Evolutionary conservation across 23 red algal species (phyloP), one percentile per base, ranked within the genome.

Genomic region (Gracilariopsis chorda): DNA sequence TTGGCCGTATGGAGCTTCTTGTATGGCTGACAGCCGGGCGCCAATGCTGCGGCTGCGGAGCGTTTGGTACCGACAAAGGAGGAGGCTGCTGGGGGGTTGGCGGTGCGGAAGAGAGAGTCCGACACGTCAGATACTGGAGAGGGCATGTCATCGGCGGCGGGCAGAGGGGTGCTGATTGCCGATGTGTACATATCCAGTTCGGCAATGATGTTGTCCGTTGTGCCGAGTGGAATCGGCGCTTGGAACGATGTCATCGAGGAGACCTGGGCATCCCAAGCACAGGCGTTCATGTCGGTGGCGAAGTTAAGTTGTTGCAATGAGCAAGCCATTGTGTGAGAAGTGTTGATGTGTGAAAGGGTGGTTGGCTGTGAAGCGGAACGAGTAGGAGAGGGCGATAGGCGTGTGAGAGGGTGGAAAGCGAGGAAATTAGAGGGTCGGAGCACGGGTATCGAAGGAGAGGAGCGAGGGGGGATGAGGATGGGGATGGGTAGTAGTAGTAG

Each of bases 131-230:
- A 81, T 20, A 56, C 12, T 9, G 77, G 77, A 9, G 77, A 61
- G 21, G 77, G 77, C 3, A 51, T 51, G 48, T 81, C 56, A 23
- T 81, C 49, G 24, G 77, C 2, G 2, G 37, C 21, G 5, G 77
- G 77, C 77, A 81, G 32, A 27, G 77, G 77, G 1, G 77, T 81
- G 51, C 37, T 81, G 47, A 81, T 81, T 21, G 51, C 77, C 17
- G 77, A 81, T 4, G 77, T 81, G 77, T 81, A 60, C 77, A 81
- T 59, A 32, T 56, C 51, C 48, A 81, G 77, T 25, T 81, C 77
- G 7, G 77, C 77, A 32, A 81, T 37, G 77, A 77, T 77, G 71
- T 77, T 77, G 37, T 77, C 29, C 37, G 33, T 20, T 14, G 42
- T 23, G 16, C 37, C 6, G 17, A 77, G 17, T 4, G 71, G 9